Conservation (phyloP, 1,284 basidiomycete genomes). For the Sphaerobolus stellatus region DNA sequence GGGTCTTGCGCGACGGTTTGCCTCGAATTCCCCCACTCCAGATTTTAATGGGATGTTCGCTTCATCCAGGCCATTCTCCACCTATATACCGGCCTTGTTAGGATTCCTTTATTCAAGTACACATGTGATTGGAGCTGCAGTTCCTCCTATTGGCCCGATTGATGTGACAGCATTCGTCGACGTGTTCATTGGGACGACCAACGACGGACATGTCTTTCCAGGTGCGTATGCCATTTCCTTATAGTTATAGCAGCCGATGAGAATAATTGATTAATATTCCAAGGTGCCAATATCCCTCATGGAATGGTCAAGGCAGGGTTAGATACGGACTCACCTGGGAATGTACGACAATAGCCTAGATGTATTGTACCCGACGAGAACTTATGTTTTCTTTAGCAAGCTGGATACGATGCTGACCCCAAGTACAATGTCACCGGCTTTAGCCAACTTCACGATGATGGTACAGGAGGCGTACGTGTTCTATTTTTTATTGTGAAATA, state of each 20-base stretch:
- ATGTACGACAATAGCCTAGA: background rate
- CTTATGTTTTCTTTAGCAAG: conserved; percentile 34
- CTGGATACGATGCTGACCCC: conserved; percentile 52
- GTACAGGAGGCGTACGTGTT: conserved; percentile 21
- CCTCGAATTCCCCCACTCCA: too few relatives aligned
- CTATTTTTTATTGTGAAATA: background rate
- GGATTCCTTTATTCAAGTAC: background rate
- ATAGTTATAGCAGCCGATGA: background rate
- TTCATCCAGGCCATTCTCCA: background rate
- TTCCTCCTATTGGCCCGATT: background rate
- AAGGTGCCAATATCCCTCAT: conserved; percentile 58
- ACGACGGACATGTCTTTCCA: conserved; percentile 62
- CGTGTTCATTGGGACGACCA: conserved; percentile 60
- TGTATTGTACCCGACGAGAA: too few relatives aligned
- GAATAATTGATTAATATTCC: background rate
- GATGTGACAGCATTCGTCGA: conserved; percentile 41
- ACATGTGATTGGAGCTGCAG: background rate
- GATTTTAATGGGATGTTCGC: too few relatives aligned
- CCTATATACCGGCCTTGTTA: background rate
- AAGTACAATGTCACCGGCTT: conserved; percentile 30
- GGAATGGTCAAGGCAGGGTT: conserved; percentile 66
- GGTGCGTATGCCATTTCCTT: conserved; percentile 23
- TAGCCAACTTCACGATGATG: conserved; percentile 22
- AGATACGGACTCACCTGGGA: conserved; percentile 46
- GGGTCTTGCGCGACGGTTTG: too few relatives aligned